Conservation (phyloP, 2,329 filamentous ascomycete genomes). For the Aureobasidium subglaciale region DNA sequence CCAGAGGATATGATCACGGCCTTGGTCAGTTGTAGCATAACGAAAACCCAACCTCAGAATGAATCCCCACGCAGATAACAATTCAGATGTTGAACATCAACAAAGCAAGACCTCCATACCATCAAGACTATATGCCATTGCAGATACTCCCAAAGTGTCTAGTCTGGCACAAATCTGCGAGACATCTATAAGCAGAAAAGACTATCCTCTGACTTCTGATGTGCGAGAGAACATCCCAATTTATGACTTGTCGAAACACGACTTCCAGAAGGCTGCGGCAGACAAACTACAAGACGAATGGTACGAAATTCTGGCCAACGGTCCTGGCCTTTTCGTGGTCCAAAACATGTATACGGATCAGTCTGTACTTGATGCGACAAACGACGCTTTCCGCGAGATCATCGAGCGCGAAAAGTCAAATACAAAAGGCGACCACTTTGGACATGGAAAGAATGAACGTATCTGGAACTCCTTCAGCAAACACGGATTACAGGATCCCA, state of each 20-base stretch:
- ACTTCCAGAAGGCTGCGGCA: constrained; percentile 27
- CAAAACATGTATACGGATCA: constrained; percentile 44
- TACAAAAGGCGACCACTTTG: constrained; percentile 55
- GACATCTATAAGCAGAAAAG: constrained; percentile 30
- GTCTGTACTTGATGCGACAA: constrained; percentile 40
- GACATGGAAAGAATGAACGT: constrained; percentile 48
- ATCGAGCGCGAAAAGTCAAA: constrained; percentile 38
- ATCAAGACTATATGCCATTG: not conserved
- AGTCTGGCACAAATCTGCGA: not conserved
- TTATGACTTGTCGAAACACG: constrained; percentile 42
- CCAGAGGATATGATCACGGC: too few relatives aligned
- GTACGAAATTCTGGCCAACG: constrained; percentile 49
- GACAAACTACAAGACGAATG: constrained; percentile 52
- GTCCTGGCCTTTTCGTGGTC: constrained; percentile 55
- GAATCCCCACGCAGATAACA: not conserved
- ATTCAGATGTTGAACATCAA: not conserved
- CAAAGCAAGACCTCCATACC: not conserved
- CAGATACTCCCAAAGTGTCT: not conserved
- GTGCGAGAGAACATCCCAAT: constrained; percentile 49
- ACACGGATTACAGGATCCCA: constrained; percentile 46
- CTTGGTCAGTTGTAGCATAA: too few relatives aligned
- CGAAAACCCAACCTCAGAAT: too few relatives aligned
- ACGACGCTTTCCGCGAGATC: constrained; percentile 42
- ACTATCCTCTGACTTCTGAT: constrained; percentile 43
- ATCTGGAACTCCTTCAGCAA: constrained; percentile 63